Evolutionary conservation across 257 asterid genomes (phyloP), one percentile per base, ranked within the genome.

Genomic region (Petunia secreta): DNA sequence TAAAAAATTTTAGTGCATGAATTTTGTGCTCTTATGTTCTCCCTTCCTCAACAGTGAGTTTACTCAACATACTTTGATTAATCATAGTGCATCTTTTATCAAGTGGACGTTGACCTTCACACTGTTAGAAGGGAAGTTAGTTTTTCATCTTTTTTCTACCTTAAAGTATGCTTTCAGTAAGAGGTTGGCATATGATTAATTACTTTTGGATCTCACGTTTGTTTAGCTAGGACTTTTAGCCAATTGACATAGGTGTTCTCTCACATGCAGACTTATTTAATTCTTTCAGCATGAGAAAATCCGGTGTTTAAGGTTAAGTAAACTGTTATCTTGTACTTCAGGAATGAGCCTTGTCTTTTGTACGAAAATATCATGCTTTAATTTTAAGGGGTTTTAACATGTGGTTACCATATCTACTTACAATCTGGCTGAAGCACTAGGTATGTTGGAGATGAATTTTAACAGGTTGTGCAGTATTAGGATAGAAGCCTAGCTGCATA

Each of bases 31-130:
- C 44, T 73, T 73, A 48, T 13, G 11, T 73, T 52, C 62, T 13
- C 44, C 62, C 62, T 73, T 73, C 6, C 62, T 73, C 46, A 11
- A 4, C 34, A 25, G 36, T 8, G 14, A 50, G 5, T 48, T 73
- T 34, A 50, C 62, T 50, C 7, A 73, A 73, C 36, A 36, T 73
- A 46, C 59, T 36, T 73, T 73, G 62, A 34, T 73, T 50, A 46
- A 48, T 48, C 77, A 48, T 71, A 71, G 43, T 71, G 60, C 77
- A 71, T 73, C 14, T 11, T 73, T 73, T 73, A 5, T 50, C 46
- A 73, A 52, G 36, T 73, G 44, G 62, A 50, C 3, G 3, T 34
- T 48, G 36, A 14, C 62, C 46, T 50, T 71, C 78, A 50, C 78
- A 50, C 46, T 44, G 2, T 73, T 36, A 50, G 77, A 73, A 50